A percentile compares a stretch with the other conserved stretches of the same genome.
Conservation (phyloP, 169 alveolate genomes). For the Haemoproteus tartakovskyi region DNA sequence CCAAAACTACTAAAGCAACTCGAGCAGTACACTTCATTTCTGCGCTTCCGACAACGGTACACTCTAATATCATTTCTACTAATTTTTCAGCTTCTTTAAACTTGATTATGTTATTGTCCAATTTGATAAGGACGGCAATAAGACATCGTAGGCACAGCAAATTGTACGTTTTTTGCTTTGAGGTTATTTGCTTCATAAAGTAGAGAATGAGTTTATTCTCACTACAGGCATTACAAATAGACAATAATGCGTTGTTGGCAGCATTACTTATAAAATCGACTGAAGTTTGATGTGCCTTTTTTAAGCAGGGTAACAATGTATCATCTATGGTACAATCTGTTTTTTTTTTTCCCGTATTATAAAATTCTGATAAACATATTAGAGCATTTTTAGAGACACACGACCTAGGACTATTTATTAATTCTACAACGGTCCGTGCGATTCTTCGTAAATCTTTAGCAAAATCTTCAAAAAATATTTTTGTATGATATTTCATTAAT, state of each 20-base stretch:
- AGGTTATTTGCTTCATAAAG: conserved; percentile 41
- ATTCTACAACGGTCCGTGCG: conserved; percentile 19
- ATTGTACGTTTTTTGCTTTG: conserved; percentile 56
- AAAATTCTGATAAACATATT: conserved; percentile 58
- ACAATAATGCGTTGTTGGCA: conserved; percentile 42
- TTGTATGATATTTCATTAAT: conserved; percentile 35
- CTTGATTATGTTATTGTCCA: conserved; percentile 42
- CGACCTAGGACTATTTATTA: conserved; percentile 58
- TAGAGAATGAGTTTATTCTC: conserved; percentile 45
- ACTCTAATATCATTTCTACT: conserved; percentile 51
- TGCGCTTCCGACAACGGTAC: conserved; percentile 60
- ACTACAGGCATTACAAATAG: conserved; percentile 57
- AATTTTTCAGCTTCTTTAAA: conserved; percentile 44
- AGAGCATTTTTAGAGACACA: conserved; percentile 59
- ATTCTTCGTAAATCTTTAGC: conserved; percentile 45
- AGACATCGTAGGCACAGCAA: conserved; percentile 39
- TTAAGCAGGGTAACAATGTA: conserved; percentile 41
- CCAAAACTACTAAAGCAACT: conserved; percentile 53
- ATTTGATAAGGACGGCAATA: conserved; percentile 53
- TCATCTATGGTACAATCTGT: conserved; percentile 57
- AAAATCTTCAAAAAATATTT: conserved; percentile 44
- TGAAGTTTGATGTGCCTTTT: conserved; percentile 60
- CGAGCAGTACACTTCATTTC: conserved; percentile 65
- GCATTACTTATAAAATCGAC: conserved; percentile 55
- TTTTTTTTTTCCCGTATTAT: conserved; percentile 43